Base-by-base conservation (phyloP, 306 rosid species). In the Fragaria ananassa region DNA sequence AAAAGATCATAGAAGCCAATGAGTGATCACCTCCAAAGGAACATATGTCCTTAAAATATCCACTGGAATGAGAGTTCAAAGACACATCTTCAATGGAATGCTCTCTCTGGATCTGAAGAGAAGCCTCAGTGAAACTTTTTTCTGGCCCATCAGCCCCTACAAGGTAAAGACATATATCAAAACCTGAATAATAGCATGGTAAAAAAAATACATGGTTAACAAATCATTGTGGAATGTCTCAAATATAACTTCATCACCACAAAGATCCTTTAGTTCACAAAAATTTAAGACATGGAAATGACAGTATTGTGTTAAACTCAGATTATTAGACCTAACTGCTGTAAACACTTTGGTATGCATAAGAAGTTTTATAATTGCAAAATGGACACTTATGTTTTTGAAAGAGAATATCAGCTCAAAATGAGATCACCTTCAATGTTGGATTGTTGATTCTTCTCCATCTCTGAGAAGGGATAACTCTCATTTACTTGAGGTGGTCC, bases 111-210 rank as follows among this genome's bases (percentile, higher is more conserved):
- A 83, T 85, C 74, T 86, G 93, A 61, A 14, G 67, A 77, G 84
- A 66, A 70, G 80, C 83, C 78, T 72, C 85, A 73, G 58, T 75
- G 74, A 54, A 54, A 69, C 67, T 74, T 71, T 76, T 79, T 78
- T 80, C 92, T 58, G 71, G 83, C 79, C 78, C 82, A 62, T 78
- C 83, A 78, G 77, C 46, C 25, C 90, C 97, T 92, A 80, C 60
- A 79, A 66, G 51, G 41, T 60, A 49, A 50, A 70, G 77, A 72
- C 53, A 75, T 35, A 75, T 71, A 77, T 37, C 60, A 74, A 71
- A 72, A 85, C 56, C 34, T 63, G 46, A 18, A 53, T 9, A 76
- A 25, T 11, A 50, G 29, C 71, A 73, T 50, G 68, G 76, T 76
- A 41, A 72, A 25, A 65, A 65, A 61, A 65, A 45, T 5, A 50